These are phyloP conservation scores for Hemisphaericaspora xylanilytica DNA, from an alignment of 1,139 yeast species.

Conservation along the genomic window DNA sequence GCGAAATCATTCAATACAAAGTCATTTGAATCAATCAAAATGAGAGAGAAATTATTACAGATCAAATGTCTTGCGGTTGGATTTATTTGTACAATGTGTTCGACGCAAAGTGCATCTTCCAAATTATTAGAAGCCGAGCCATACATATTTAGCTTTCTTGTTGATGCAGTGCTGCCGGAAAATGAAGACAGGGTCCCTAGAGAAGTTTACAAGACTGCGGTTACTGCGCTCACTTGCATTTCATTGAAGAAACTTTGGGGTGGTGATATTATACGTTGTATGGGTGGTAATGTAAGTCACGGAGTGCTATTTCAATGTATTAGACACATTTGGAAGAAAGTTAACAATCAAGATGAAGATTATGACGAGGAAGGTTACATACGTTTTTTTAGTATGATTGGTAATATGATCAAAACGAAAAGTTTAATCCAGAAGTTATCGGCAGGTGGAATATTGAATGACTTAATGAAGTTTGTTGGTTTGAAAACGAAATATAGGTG, in stretches of 20 bases:
- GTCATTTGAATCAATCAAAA: constrained; percentile 50
- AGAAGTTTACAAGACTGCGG: constrained; percentile 57
- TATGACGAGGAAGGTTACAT: constrained; percentile 48
- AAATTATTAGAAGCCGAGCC: constrained; percentile 75
- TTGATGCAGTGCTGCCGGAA: constrained; percentile 61
- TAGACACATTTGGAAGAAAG: constrained; percentile 54
- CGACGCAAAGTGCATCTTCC: constrained; percentile 55
- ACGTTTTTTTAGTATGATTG: constrained; percentile 55
- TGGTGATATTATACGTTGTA: constrained; percentile 71
- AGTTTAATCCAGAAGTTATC: constrained; percentile 44
- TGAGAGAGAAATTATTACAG: constrained; percentile 59
- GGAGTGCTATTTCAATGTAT: constrained; percentile 76
- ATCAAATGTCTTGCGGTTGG: constrained; percentile 70
- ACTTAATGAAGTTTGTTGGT: constrained; percentile 61
- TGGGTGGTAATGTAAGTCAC: constrained; percentile 89
- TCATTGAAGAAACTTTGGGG: constrained; percentile 71
- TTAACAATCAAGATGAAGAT: constrained; percentile 34
- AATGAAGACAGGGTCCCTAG: constrained; percentile 51
- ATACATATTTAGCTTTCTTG: constrained; percentile 65
- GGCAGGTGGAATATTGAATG: constrained; percentile 70
- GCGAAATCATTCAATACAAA: constrained; percentile 72
- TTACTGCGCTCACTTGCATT: constrained; percentile 69
- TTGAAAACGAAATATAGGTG: constrained; percentile 51
- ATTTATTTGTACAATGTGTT: constrained; percentile 48
- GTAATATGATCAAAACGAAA: constrained; percentile 56